A percentile compares a stretch with the other conserved stretches of the same genome.
phyloP scores from a whole-genome alignment of 2,329 filamentous ascomycete genomes.

The Pestalotiopsis sp. region DNA sequence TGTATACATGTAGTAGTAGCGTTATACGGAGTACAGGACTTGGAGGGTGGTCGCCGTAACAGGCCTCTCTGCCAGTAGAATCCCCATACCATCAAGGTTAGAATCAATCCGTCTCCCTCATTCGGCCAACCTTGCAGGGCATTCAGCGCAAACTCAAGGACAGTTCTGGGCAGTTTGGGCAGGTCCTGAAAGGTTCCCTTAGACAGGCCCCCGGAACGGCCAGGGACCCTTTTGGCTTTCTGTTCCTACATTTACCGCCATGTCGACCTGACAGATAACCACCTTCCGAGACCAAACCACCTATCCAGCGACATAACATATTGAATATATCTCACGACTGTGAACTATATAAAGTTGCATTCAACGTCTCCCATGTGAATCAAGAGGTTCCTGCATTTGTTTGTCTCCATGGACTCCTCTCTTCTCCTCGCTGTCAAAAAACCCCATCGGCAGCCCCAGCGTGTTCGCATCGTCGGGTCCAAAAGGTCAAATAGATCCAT shows the following conservation, averaged over 20 bases:
- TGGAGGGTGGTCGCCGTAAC: neutral
- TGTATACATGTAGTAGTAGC: neutral
- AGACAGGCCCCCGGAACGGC: neutral
- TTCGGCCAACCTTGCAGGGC: neutral
- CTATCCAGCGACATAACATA: no score
- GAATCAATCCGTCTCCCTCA: neutral
- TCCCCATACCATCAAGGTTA: neutral
- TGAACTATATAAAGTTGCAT: no score
- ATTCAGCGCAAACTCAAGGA: neutral
- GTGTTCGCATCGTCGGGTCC: neutral
- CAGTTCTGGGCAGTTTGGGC: no score
- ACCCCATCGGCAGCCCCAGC: neutral
- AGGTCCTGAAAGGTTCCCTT: no score
- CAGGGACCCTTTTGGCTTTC: neutral
- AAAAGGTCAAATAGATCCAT: no score
- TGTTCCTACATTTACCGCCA: neutral
- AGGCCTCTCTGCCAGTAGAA: neutral
- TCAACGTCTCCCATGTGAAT: neutral
- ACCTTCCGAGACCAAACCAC: no score
- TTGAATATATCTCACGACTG: no score
- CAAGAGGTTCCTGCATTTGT: neutral
- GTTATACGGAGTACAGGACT: no score
- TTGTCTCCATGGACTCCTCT: neutral
- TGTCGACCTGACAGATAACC: no score
- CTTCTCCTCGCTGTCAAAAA: neutral